Conservation (phyloP, 106 monocot genomes). For the Iris macrosiphon region DNA sequence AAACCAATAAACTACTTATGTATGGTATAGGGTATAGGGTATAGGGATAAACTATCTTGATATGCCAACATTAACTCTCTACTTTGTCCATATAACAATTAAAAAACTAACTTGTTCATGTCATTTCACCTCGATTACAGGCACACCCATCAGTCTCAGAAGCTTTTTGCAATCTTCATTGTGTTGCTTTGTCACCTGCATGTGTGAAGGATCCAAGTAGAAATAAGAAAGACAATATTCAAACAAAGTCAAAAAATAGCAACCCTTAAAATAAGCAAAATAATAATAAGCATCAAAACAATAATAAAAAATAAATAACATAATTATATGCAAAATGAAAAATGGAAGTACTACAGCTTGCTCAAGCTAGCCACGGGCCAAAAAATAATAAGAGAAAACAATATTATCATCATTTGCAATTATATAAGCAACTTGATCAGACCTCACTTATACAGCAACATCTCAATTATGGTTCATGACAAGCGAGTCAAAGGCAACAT, state of each 20-base stretch:
- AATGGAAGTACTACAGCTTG: background rate
- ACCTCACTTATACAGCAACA: no score
- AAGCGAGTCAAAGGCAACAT: no score
- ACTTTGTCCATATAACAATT: background rate
- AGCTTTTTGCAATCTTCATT: slow-evolving; percentile 48
- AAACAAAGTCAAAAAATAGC: no score
- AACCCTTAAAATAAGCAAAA: no score
- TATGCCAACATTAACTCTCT: background rate
- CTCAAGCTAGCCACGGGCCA: background rate
- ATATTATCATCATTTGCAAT: no score
- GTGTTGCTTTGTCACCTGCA: slow-evolving; percentile 44
- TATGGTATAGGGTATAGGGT: no score
- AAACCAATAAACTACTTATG: no score
- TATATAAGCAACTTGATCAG: no score
- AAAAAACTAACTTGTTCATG: background rate
- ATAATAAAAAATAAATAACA: background rate
- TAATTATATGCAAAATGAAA: slow-evolving; percentile 1
- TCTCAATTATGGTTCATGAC: no score
- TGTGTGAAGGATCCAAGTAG: slow-evolving; percentile 9
- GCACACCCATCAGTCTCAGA: slow-evolving; percentile 45
- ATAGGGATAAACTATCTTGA: background rate
- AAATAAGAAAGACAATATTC: background rate
- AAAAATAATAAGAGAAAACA: no score
- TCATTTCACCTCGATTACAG: slow-evolving; percentile 38
- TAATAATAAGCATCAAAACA: no score